Percentiles rank a stretch among this genome's conserved stretches.
Evolutionary conservation across 2,329 filamentous ascomycete species (phyloP).

Genomic region (Pseudopithomyces maydicus): DNA sequence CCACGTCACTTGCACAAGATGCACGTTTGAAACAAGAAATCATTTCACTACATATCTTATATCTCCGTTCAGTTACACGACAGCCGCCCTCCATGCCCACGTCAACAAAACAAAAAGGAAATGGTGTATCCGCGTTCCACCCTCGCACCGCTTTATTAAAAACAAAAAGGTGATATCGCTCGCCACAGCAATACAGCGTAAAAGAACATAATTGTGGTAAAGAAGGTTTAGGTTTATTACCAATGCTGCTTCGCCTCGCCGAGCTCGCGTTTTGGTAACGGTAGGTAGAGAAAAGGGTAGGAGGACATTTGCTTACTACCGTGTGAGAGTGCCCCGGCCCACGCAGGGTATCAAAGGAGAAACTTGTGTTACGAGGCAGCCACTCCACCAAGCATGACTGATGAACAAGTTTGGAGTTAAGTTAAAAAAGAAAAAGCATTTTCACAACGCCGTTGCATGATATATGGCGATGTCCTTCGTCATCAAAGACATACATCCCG

Average conservation of each 20-base stretch:
- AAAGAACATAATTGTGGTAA: constrained; percentile 7
- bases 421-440: constrained; percentile 29
- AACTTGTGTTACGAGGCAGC: constrained; percentile 33
- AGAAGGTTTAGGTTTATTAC: background rate
- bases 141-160: constrained; percentile 3
- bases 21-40: constrained; percentile 18
- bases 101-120: constrained; percentile 3
- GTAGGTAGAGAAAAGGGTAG: constrained; percentile 3
- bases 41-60: constrained; percentile 28
- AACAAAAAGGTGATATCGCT: constrained; percentile 5
- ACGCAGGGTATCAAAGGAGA: constrained; percentile 42
- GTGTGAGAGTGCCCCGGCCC: constrained; percentile 20
- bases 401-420: constrained; percentile 15
- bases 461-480: constrained; percentile 37
- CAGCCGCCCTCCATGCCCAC: constrained; percentile 4
- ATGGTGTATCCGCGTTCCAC: constrained; percentile 1
- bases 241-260: background rate
- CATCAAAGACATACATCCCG: constrained; percentile 43
- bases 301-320: constrained; percentile 17
- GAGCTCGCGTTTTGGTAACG: background rate
- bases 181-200: constrained; percentile 10
- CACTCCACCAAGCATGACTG: constrained; percentile 35
- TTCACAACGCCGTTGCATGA: constrained; percentile 44
- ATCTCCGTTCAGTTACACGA: constrained; percentile 15
- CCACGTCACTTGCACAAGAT: constrained; percentile 8